Evolutionary conservation across 78 protist species (phyloP).

Genomic region (Isochrysis galbana): DNA sequence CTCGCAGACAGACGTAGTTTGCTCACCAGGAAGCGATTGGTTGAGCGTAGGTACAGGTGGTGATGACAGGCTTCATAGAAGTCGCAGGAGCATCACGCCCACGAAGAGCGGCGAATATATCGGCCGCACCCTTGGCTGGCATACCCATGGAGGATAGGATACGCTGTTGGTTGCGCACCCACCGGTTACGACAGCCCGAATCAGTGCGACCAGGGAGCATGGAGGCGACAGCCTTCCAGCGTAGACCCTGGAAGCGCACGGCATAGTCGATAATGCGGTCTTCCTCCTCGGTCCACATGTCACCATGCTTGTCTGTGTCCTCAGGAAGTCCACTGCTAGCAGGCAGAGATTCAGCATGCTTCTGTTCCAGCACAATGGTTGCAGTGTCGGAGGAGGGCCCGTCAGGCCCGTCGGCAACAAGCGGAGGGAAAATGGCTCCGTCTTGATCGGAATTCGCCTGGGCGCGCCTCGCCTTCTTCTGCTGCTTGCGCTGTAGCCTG

Average conservation of each 20-base stretch:
- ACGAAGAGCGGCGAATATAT: not conserved
- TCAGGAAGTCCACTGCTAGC: too few relatives aligned
- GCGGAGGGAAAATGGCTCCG: too few relatives aligned
- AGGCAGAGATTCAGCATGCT: too few relatives aligned
- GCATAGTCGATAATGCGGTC: not conserved
- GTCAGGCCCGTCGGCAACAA: not conserved
- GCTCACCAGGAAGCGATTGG: too few relatives aligned
- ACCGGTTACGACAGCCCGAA: not conserved
- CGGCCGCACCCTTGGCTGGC: not conserved
- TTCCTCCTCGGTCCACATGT: not conserved
- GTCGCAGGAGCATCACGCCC: too few relatives aligned
- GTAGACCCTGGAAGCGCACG: not conserved
- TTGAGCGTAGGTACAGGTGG: too few relatives aligned
- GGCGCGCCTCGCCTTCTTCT: too few relatives aligned
- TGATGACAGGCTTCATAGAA: too few relatives aligned
- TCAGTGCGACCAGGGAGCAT: not conserved
- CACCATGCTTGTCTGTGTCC: not conserved
- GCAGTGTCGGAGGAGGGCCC: too few relatives aligned
- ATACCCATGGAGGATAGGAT: not conserved
- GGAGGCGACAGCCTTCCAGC: not conserved
- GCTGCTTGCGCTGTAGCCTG: not conserved
- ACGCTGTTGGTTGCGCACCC: not conserved
- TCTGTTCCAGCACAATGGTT: too few relatives aligned
- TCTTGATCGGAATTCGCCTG: too few relatives aligned
- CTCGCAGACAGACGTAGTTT: too few relatives aligned